Evolutionary conservation across 495 filamentous ascomycete species (phyloP), one percentile per base, ranked within the genome.

Genomic region (Trichoderma erinaceum): DNA sequence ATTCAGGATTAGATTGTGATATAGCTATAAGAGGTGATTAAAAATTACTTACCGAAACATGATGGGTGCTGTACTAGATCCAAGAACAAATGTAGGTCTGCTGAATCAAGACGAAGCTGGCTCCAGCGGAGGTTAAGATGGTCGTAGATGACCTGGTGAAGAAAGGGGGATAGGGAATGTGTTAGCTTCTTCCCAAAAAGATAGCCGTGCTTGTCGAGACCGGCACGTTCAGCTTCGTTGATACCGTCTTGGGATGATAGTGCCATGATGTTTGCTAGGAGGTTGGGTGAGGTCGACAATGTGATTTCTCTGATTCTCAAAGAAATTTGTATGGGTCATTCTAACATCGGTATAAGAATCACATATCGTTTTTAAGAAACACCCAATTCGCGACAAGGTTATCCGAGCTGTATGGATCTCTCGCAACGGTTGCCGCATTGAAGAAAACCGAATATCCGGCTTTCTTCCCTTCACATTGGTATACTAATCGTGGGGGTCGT

Each of bases 131-230:
- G 81, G 56, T 78, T 78, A 11, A 90, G 76, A 5, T 77, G 72
- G 44, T 79, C 74, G 81, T 88, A 92, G 67, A 91, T 81, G 43
- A 87, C 85, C 69, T 84, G 77, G 75, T 91, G 89, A 13, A 92
- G 81, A 21, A 87, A 81, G 0, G 89, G 89, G 13, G 88, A 90
- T 74, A 90, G 79, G n/a, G 88, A 90, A 73, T 90, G 88, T 10
- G 86, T 69, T 21, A 83, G 76, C 41, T 80, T 79, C 64, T 81
- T 75, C 66, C 86, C 85, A 67, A 87, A 87, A 44, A 87, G 80
- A 68, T 83, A 87, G 70, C 77, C 78, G 69, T 85, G 78, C 4
- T 75, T 73, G 61, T 82, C 80, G 18, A 84, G 78, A 27, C 64
- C 58, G 25, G 43, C 27, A 18, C 56, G 56, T 18, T 61, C 56